Conservation (phyloP, 768 basidiomycete genomes). For the Dentipellis sp. region DNA sequence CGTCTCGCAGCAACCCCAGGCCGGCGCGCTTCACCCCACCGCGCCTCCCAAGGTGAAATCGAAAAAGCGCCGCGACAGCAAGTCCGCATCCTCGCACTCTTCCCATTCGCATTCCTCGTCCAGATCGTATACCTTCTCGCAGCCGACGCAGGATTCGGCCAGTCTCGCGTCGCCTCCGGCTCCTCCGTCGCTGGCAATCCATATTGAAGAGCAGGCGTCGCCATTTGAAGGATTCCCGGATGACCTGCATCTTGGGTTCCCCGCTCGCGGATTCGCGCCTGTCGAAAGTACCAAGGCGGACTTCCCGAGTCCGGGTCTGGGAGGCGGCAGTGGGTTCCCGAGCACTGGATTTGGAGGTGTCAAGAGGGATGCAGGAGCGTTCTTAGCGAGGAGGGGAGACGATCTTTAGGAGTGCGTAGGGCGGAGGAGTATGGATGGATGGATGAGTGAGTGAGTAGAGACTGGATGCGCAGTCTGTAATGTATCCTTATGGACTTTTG, state of each 20-base stretch:
- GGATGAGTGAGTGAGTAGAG: neutral
- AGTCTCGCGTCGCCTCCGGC: neutral
- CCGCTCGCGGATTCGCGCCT: too few relatives aligned
- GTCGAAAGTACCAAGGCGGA: neutral
- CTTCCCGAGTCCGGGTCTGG: neutral
- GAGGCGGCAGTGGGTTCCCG: neutral
- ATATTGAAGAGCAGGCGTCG: neutral
- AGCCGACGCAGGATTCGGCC: neutral
- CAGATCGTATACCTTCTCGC: neutral
- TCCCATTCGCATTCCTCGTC: too few relatives aligned
- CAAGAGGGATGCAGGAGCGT: neutral
- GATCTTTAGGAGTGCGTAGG: neutral
- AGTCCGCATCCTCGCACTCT: neutral
- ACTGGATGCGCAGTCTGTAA: too few relatives aligned
- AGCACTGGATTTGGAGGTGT: neutral
- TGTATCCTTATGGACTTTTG: too few relatives aligned
- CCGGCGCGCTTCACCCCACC: neutral
- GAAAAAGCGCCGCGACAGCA: neutral
- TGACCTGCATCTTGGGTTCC: neutral
- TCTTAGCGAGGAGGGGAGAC: neutral
- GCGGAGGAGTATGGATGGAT: neutral
- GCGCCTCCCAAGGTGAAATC: neutral
- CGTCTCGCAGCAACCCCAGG: neutral
- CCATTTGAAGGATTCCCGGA: neutral
- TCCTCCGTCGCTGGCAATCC: neutral